phyloP scores from a whole-genome alignment of 305 asterid species.

The Solanum hybrid region DNA sequence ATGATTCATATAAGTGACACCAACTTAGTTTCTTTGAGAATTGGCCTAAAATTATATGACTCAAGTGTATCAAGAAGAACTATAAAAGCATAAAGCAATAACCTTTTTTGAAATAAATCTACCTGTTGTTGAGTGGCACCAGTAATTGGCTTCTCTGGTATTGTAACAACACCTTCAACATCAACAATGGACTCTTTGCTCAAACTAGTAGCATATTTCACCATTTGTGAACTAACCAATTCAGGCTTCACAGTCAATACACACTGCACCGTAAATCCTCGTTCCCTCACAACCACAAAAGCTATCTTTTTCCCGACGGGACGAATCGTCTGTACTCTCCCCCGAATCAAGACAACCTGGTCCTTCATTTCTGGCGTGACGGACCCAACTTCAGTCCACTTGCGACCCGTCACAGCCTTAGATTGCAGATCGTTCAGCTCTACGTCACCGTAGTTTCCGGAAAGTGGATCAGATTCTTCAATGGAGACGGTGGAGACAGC shows the following conservation, averaged over 20 bases:
- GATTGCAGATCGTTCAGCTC: conserved; percentile 50
- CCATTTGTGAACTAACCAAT: conserved; percentile 66
- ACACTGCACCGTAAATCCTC: conserved; percentile 76
- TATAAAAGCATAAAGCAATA: background rate
- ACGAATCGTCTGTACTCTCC: conserved; percentile 67
- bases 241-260: conserved; percentile 52
- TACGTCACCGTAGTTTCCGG: conserved; percentile 65
- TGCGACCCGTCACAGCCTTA: conserved; percentile 45
- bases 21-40: background rate
- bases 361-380: conserved; percentile 38
- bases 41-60: background rate
- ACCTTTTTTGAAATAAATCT: background rate
- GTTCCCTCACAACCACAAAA: conserved; percentile 60
- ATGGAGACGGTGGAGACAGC: conserved; percentile 32
- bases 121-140: conserved; percentile 93
- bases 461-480: conserved; percentile 36
- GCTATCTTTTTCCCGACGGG: conserved; percentile 72
- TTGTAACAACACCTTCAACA: conserved; percentile 59
- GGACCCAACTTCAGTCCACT: conserved; percentile 54
- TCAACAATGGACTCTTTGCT: conserved; percentile 68
- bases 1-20: background rate
- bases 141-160: conserved; percentile 45
- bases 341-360: conserved; percentile 42
- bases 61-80: background rate
- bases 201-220: conserved; percentile 51